Conservation (phyloP, 148 eudicot genomes). For the Chenopodium quinoa region DNA sequence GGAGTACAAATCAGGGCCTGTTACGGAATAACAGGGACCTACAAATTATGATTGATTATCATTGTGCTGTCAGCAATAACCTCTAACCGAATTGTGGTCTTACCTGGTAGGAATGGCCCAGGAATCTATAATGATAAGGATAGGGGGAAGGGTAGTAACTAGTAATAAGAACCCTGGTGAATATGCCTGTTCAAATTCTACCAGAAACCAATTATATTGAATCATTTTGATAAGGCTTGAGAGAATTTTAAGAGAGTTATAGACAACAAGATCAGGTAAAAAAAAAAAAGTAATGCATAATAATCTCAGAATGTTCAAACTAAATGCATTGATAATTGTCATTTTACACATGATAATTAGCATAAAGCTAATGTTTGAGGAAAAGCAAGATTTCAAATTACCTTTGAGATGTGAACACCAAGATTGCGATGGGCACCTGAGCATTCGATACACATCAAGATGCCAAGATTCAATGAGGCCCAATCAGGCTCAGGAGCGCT, state of each 20-base stretch:
- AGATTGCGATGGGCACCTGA: constrained; percentile 95
- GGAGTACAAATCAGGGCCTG: no score
- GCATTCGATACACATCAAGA: constrained; percentile 85
- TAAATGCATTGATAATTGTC: background rate
- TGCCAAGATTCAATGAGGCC: constrained; percentile 93
- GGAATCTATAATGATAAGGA: no score
- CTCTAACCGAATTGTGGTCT: no score
- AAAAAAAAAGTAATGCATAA: background rate
- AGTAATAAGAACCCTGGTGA: no score
- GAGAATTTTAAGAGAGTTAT: background rate
- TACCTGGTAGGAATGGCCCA: no score
- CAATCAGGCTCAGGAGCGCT: constrained; percentile 80
- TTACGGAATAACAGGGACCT: no score
- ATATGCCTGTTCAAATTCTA: no score
- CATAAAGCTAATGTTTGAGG: background rate
- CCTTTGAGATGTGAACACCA: constrained; percentile 97
- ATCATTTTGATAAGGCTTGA: background rate
- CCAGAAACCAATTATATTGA: background rate
- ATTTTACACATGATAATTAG: background rate
- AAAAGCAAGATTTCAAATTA: constrained; percentile 17
- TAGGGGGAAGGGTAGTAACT: no score
- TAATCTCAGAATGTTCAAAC: background rate
- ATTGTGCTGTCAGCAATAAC: no score
- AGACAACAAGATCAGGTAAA: background rate
- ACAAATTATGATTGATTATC: no score